A percentile compares a stretch with the other conserved stretches of the same genome.
Conservation (phyloP, 768 basidiomycete species). For the Boletus fagicola region DNA sequence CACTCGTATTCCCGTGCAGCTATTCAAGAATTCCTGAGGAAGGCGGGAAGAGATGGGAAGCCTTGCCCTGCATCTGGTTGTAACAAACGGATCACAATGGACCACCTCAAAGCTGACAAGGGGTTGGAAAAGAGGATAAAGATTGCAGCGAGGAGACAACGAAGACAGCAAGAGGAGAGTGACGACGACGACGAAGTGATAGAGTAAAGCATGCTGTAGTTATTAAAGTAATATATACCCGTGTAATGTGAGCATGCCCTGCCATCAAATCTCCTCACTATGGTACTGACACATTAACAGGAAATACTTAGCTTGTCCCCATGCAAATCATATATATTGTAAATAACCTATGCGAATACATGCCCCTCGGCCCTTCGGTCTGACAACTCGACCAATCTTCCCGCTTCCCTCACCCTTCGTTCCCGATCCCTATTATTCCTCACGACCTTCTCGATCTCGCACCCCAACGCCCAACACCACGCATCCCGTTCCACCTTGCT, state of each 20-base stretch:
- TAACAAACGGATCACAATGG: slow-evolving; percentile 51
- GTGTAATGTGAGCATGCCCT: slow-evolving; percentile 11
- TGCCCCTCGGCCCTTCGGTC: slow-evolving; percentile 6
- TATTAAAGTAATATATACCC: slow-evolving; percentile 3
- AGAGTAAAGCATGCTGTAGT: slow-evolving; percentile 37
- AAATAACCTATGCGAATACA: neutral
- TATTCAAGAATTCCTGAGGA: slow-evolving; percentile 61
- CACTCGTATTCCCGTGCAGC: slow-evolving; percentile 81
- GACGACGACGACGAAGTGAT: slow-evolving; percentile 49
- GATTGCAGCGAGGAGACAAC: slow-evolving; percentile 52
- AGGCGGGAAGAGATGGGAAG: slow-evolving; percentile 32
- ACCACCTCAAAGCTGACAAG: slow-evolving; percentile 52
- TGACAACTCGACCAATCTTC: slow-evolving; percentile 45
- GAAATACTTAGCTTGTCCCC: neutral
- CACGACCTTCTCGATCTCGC: slow-evolving; percentile 81
- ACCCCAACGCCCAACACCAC: slow-evolving; percentile 93
- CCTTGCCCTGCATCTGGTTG: slow-evolving; percentile 77
- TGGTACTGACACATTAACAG: neutral
- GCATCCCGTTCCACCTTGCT: slow-evolving; percentile 87
- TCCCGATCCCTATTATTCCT: slow-evolving; percentile 64
- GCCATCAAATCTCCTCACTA: neutral
- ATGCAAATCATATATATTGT: neutral
- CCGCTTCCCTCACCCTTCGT: slow-evolving; percentile 59
- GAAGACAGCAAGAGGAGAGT: slow-evolving; percentile 38
- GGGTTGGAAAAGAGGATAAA: slow-evolving; percentile 63